Evolutionary conservation across 257 asterid genomes (phyloP), one percentile per base, ranked within the genome.

Genomic region (Forsythia suspensa): DNA sequence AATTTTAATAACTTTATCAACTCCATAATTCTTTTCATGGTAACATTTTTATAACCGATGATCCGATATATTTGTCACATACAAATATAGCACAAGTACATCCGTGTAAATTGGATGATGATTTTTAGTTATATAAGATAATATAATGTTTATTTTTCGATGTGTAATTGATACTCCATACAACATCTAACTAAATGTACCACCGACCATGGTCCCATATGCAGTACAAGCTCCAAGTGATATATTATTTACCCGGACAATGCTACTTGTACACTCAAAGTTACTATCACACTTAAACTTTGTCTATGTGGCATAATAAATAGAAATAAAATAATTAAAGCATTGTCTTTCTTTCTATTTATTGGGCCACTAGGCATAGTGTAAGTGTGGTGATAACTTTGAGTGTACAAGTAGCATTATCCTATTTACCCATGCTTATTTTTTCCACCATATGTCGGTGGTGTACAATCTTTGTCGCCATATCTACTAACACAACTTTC

Each of bases 401-500:
- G n/a, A n/a, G n/a, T n/a, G n/a, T n/a, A n/a, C n/a, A n/a, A n/a
- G n/a, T n/a, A n/a, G n/a, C n/a, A n/a, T n/a, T n/a, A n/a, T n/a
- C n/a, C n/a, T 57, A 5, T 6, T 63, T 11, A 63, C 8, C 38
- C 39, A 29, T 63, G 15, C 40, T 21, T 11, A 29, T 3, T 63
- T 63, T 63, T 29, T 3, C n/a, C 8, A 29, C 70, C 40, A 11
- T 63, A 63, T 9, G 16, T 24, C 2, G 70, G 70, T 4, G 39
- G 70, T 18, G 63, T 24, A 55, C 63, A 55, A 5, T 55, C 11
- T 57, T 57, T 57, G 11, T 55, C 71, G 3, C 72, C 85, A 66
- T 39, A 65, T 21, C 81, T 83, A 44, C 70, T 39, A 1, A 71
- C 74, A 70, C 84, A 80, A 37, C 77, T 78, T 70, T 85, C 86